These are phyloP conservation scores for Debaryomyces sp. DNA, from an alignment of 1,139 yeast genomes.

Conservation along the genomic window DNA sequence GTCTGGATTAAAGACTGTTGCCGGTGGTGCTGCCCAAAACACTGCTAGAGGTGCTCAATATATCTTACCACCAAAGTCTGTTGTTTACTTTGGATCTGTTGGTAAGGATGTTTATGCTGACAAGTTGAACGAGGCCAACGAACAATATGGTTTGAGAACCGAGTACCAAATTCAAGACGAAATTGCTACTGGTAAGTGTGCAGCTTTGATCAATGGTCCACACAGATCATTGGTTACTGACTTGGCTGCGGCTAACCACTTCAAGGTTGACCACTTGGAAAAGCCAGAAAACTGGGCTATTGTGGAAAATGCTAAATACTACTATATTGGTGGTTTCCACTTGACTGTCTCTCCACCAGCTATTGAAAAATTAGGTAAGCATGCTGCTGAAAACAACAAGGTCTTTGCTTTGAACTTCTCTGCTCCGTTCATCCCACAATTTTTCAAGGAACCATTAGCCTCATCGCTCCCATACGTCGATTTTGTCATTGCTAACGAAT, in stretches of 20 bases:
- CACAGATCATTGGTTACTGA: conserved; percentile 95
- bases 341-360: conserved; percentile 97
- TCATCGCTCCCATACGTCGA: conserved; percentile 85
- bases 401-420: conserved; percentile 83
- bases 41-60: conserved; percentile 99
- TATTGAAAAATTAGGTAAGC: conserved; percentile 84
- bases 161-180: conserved; percentile 78
- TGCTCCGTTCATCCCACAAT: conserved; percentile 96
- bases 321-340: conserved; percentile 97
- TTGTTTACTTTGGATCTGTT: conserved; percentile 93
- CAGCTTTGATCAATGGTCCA: conserved; percentile 86
- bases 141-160: conserved; percentile 84
- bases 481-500: conserved; percentile 90
- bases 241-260: conserved; percentile 97
- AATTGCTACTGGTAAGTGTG: conserved; percentile 95
- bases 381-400: conserved; percentile 85
- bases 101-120: conserved; percentile 91
- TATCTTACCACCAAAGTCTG: conserved; percentile 78
- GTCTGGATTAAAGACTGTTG: conserved; percentile 70
- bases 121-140: conserved; percentile 79
- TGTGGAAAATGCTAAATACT: conserved; percentile 79
- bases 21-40: conserved; percentile 99
- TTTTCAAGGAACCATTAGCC: conserved; percentile 91
- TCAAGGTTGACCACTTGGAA: conserved; percentile 85
- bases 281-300: conserved; percentile 88